phyloP scores from a whole-genome alignment of 2,329 filamentous ascomycete genomes.

The Madurella mycetomatis region DNA sequence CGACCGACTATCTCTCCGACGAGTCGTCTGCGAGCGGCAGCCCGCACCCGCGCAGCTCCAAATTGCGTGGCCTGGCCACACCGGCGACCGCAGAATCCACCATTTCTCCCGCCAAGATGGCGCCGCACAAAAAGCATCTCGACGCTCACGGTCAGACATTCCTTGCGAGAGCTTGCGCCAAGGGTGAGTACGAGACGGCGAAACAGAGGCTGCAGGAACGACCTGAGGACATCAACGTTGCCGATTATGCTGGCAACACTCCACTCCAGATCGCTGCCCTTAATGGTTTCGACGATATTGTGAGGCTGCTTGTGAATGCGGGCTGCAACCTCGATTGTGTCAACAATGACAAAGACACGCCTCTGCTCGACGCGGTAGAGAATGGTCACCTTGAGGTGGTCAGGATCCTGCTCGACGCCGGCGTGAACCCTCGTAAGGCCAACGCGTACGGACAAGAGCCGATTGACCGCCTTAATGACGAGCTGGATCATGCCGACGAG shows the following conservation, averaged over 20 bases:
- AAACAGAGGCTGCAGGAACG: conserved; percentile 71
- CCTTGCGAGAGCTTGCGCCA: conserved; percentile 83
- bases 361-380: conserved; percentile 91
- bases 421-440: conserved; percentile 84
- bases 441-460: conserved; percentile 93
- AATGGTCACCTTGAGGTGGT: conserved; percentile 91
- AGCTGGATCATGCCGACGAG: conserved; percentile 72
- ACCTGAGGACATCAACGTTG: conserved; percentile 81
- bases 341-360: conserved; percentile 83
- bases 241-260: conserved; percentile 94
- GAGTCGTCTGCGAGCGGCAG: conserved; percentile 59
- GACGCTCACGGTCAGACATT: conserved; percentile 91
- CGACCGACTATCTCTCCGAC: conserved; percentile 64
- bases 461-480: conserved; percentile 72
- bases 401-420: conserved; percentile 74
- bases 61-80: conserved; percentile 52
- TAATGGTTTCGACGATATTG: conserved; percentile 80
- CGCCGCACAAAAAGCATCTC: conserved; percentile 75
- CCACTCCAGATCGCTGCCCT: conserved; percentile 90
- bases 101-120: conserved; percentile 64
- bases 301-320: conserved; percentile 77
- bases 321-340: conserved; percentile 79
- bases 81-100: conserved; percentile 55
- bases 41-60: conserved; percentile 55
- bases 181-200: conserved; percentile 74